Evolutionary conservation across 805 yeast species (phyloP).

Genomic region (Ogataea trehalophila): DNA sequence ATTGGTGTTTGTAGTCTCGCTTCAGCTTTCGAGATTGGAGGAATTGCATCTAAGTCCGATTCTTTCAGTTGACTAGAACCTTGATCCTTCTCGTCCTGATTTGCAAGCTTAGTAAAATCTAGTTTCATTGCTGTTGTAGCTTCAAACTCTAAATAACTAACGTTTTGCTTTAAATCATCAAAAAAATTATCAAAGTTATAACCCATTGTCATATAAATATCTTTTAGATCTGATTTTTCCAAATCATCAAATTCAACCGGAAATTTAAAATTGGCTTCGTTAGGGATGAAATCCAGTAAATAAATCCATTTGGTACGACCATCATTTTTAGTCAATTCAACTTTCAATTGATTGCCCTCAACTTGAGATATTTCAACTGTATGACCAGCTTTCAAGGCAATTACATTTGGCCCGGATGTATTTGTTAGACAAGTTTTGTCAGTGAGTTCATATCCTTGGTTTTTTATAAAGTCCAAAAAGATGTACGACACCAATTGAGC

Average conservation of each 20-base stretch:
- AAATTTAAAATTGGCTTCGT: background rate
- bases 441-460: slow-evolving; percentile 1
- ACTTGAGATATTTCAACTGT: background rate
- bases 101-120: background rate
- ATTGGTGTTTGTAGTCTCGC: background rate
- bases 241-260: slow-evolving; percentile 1
- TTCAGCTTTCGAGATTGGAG: background rate
- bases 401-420: background rate
- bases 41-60: background rate
- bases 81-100: no score
- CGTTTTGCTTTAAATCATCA: background rate
- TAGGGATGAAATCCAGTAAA: background rate
- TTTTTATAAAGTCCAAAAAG: slow-evolving; percentile 5
- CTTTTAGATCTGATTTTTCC: background rate
- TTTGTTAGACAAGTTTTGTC: slow-evolving; percentile 1
- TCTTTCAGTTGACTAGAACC: background rate
- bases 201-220: slow-evolving; percentile 1
- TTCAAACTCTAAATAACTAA: background rate
- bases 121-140: background rate
- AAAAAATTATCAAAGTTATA: slow-evolving; percentile 3
- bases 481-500: slow-evolving; percentile 7
- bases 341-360: background rate
- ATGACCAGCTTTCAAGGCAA: slow-evolving; percentile 1
- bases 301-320: slow-evolving; percentile 4
- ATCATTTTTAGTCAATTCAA: slow-evolving; percentile 1